Evolutionary conservation across 2,329 filamentous ascomycete genomes (phyloP), one percentile per base, ranked within the genome.

Genomic region (Aspergillus sojae): DNA sequence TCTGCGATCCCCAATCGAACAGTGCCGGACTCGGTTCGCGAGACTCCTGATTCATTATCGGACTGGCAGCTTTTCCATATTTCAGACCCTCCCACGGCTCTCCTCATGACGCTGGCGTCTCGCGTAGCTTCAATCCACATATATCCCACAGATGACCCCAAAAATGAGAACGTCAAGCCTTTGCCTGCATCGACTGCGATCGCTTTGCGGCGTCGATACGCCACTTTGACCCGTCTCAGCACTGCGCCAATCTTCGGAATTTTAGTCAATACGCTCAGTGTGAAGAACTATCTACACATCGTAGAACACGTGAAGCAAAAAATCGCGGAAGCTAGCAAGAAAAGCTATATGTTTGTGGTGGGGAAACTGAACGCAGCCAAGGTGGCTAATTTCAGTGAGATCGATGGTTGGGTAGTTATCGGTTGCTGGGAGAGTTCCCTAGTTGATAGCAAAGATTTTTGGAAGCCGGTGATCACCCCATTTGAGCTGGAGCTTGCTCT

Each of bases 351-450:
- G 1, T 92, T 99, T 55, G 95, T 99, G 2, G 95, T 99, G 0
- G 95, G 95, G 63, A 98, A 98, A 77, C 84, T 99, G 30, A 99
- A 98, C 74, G 90, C 94, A 0, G 94, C 94, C 43, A 99, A 99
- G 77, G 85, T 99, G 26, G 95, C 95, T 56, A 99, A 99, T 78
- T 99, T 99, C 79, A 88, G 91, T 62, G 95, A 99, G 77, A 88
- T 99, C 5, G 94, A 93, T 50, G 94, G 93, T 19, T 99, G 95
- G 95, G 93, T 98, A 0, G 93, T 98, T 0, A 92, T 99, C 11
- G 94, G 95, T 2, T 99, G 95, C 79, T 99, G 95, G 95, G 95
- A 99, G 80, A 97, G 94, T 76, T 93, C 91, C 64, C 81, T 98
- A 57, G 87, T 99, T 5, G 94, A 97, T 71, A 93, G 93, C 67